Percentiles rank a stretch among this genome's conserved stretches.
phyloP scores from a whole-genome alignment of 495 filamentous ascomycete species.

The Halenospora varia region DNA sequence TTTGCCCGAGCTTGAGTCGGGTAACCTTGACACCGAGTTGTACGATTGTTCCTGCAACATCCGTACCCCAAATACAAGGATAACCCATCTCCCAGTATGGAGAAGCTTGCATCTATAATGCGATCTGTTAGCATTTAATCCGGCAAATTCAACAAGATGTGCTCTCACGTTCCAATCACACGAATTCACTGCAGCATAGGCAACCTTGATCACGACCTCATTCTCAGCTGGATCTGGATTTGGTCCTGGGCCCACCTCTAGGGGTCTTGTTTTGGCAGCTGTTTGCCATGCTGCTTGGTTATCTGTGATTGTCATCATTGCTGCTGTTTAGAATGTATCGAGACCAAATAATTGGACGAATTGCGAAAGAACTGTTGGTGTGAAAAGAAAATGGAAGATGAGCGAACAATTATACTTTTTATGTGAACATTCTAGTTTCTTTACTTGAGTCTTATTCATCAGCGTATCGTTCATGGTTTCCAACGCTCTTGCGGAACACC shows the following conservation, averaged over 20 bases:
- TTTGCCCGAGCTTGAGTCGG: conserved; percentile 16
- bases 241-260: conserved; percentile 3
- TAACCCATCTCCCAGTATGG: conserved; percentile 2
- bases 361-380: neutral
- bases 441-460: too few species aligned
- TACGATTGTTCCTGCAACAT: conserved; percentile 31
- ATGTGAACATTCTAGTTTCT: too few species aligned
- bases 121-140: neutral
- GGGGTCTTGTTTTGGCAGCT: neutral
- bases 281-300: conserved; percentile 16
- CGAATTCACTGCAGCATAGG: conserved; percentile 17
- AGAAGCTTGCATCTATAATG: conserved; percentile 12
- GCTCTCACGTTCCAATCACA: conserved; percentile 10
- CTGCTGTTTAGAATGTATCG: neutral
- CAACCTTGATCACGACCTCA: conserved; percentile 14
- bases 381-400: too few species aligned
- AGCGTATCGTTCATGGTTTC: too few species aligned
- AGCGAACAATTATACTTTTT: too few species aligned
- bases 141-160: neutral
- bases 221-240: neutral
- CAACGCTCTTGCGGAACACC: too few species aligned
- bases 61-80: conserved; percentile 27
- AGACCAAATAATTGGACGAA: neutral
- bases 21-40: conserved; percentile 26
- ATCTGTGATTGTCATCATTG: neutral